phyloP scores from a whole-genome alignment of 75 land plant genomes.

The Chamaecyparis obtusa region DNA sequence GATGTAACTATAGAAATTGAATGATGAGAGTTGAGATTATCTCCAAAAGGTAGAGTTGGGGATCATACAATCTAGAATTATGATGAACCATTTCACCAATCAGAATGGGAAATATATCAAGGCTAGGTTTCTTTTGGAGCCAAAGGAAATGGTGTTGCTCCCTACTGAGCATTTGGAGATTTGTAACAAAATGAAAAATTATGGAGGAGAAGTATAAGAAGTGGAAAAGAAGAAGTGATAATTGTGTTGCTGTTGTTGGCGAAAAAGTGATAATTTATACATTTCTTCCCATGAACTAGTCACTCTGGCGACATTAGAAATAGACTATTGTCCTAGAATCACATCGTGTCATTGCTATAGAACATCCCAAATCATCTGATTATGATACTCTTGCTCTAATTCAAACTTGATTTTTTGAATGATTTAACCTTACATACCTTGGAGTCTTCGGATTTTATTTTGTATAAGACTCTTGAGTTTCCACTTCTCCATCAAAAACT shows the following conservation, averaged over 20 bases:
- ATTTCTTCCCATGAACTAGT: slow-evolving; percentile 10
- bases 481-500: no score
- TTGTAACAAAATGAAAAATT: slow-evolving; percentile 41
- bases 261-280: slow-evolving; percentile 7
- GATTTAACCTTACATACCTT: no score
- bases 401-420: slow-evolving; percentile 29
- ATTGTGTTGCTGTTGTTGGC: slow-evolving; percentile 11
- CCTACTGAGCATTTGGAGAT: slow-evolving; percentile 32
- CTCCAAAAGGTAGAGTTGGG: no score
- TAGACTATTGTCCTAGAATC: not conserved
- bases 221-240: not conserved
- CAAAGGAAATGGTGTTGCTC: not conserved
- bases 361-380: slow-evolving; percentile 11
- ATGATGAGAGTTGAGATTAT: no score
- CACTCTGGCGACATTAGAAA: not conserved
- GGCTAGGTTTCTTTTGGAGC: not conserved
- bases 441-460: no score
- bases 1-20: no score
- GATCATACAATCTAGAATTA: not conserved
- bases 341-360: slow-evolving; percentile 1
- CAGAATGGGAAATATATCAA: not conserved
- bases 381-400: slow-evolving; percentile 14
- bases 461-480: no score
- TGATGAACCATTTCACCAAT: not conserved
- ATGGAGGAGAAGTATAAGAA: slow-evolving; percentile 20